Evolutionary conservation across 441 rosid species (phyloP), one percentile per base, ranked within the genome.

Genomic region (Gossypium trilobum): DNA sequence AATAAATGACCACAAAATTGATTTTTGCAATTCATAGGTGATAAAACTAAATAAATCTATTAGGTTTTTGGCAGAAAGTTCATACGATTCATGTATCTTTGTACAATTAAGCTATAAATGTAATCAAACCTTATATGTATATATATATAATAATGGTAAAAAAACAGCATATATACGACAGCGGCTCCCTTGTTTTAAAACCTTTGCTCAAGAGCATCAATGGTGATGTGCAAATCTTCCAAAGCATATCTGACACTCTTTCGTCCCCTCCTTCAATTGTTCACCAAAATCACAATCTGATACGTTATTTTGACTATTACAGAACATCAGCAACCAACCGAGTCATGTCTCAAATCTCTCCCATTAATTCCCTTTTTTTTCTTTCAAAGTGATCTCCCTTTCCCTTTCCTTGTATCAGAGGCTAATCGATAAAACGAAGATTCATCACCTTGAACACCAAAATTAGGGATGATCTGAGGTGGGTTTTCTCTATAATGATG

Each of bases 321-420:
- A 50, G 48, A 68, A 68, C 71, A 72, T 61, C 74, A 61, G 70
- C 78, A 72, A 73, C 36, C 72, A 27, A 71, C 75, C 71, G 31
- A 2, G 73, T 79, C 79, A 19, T 63, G 68, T 80, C 77, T 72
- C 70, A 71, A 65, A 46, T 36, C 42, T 36, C 42, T 7, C 42
- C 10, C 42, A 36, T 36, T 36, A 7, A 36, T 36, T 7, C 42
- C 42, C 70, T 29, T 65, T 33, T 72, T n/a, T 79, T 62, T 9
- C 11, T 9, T 73, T 72, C 74, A 58, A 61, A 72, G 2, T 29
- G 29, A 31, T 29, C 72, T 23, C 16, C 51, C 55, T 55, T 84
- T 86, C 57, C 81, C 93, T 78, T 87, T 82, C 82, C 93, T 87
- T 85, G 92, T 27, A 68, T 84, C 87, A 20, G 84, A 81, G 39